A percentile compares a stretch with the other conserved stretches of the same genome.
These are phyloP conservation scores for Cucumis variabilis DNA, from an alignment of 331 rosid species.

Conservation along the genomic window DNA sequence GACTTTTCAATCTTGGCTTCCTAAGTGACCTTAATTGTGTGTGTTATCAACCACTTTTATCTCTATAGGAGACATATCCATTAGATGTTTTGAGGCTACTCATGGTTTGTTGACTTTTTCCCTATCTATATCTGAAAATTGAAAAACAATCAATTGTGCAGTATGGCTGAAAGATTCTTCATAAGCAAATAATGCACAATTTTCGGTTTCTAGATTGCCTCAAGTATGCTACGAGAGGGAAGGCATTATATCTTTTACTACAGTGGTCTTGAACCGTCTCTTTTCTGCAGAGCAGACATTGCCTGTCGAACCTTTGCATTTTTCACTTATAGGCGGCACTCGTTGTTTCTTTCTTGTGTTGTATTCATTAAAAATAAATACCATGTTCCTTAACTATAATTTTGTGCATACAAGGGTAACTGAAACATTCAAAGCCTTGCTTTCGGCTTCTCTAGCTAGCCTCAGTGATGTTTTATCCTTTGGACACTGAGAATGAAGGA, in stretches of 20 bases:
- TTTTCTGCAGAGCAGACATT: slow-evolving; percentile 81
- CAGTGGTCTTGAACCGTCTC: slow-evolving; percentile 87
- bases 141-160: neutral
- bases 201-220: slow-evolving; percentile 68
- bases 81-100: slow-evolving; percentile 89
- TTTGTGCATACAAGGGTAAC: slow-evolving; percentile 53
- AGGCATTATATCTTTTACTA: slow-evolving; percentile 77
- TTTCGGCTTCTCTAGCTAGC: slow-evolving; percentile 76
- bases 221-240: slow-evolving; percentile 86
- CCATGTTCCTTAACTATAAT: slow-evolving; percentile 25
- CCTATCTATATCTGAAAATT: slow-evolving; percentile 18
- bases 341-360: slow-evolving; percentile 23
- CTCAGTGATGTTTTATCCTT: slow-evolving; percentile 88
- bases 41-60: too few relatives aligned
- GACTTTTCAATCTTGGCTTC: too few relatives aligned
- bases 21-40: too few relatives aligned
- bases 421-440: slow-evolving; percentile 75
- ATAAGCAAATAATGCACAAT: slow-evolving; percentile 24
- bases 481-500: slow-evolving; percentile 88
- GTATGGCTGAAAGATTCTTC: neutral
- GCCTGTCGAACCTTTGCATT: slow-evolving; percentile 72
- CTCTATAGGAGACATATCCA: slow-evolving; percentile 76
- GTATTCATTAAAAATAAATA: slow-evolving; percentile 22
- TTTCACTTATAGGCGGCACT: slow-evolving; percentile 87
- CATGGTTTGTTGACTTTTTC: slow-evolving; percentile 45